Conservation (phyloP, 352 stramenopile species). For the Phytophthora sp. region DNA sequence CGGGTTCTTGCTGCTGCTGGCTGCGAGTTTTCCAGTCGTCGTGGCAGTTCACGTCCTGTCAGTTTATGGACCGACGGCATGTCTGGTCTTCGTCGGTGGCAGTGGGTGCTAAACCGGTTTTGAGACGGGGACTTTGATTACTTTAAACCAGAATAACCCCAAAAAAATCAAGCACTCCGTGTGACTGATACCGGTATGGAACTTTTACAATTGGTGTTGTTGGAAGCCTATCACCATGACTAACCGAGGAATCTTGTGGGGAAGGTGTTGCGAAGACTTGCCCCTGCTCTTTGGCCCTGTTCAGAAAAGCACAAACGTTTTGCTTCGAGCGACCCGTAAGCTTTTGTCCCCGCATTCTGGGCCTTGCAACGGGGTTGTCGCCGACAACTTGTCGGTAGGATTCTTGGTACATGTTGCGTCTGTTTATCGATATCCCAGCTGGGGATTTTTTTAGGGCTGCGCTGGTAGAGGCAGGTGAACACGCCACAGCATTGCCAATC, state of each 20-base stretch:
- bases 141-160: neutral
- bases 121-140: conserved; percentile 19
- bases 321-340: conserved; percentile 16
- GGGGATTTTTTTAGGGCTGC: neutral
- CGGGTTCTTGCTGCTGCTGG: conserved; percentile 27
- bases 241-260: neutral
- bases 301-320: too few relatives aligned
- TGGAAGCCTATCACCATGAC: neutral
- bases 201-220: too few relatives aligned
- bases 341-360: conserved; percentile 11
- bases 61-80: conserved; percentile 54
- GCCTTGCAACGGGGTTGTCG: neutral
- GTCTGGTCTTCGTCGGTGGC: conserved; percentile 50
- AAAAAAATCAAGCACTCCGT: neutral
- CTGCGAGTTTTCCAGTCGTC: conserved; percentile 27
- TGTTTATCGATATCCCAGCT: too few relatives aligned
- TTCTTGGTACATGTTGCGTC: too few relatives aligned
- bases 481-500: conserved; percentile 14
- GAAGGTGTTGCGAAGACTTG: neutral
- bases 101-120: conserved; percentile 44
- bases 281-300: neutral
- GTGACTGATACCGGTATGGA: neutral
- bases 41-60: conserved; percentile 55
- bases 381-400: too few relatives aligned
- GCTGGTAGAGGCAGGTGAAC: neutral